Evolutionary conservation across 139 green algal species (phyloP).

Genomic region (Asterochloris sp.): DNA sequence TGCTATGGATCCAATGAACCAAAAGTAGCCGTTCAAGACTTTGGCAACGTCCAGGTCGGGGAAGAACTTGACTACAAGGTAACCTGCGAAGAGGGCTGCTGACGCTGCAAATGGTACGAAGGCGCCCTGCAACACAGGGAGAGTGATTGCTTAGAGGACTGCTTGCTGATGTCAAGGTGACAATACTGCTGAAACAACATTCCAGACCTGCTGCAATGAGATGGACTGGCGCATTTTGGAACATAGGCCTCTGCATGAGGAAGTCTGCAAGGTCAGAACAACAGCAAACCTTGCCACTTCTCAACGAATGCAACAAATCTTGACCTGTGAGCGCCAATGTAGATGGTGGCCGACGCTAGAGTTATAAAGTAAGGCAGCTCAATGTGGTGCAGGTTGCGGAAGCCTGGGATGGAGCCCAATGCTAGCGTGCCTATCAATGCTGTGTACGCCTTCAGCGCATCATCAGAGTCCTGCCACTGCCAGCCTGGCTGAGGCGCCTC

Average conservation of each 20-base stretch:
- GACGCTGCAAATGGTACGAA: conserved; percentile 66
- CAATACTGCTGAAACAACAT: not conserved
- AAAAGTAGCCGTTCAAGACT: conserved; percentile 80
- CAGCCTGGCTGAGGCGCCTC: not conserved
- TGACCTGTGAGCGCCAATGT: conserved; percentile 73
- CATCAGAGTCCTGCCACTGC: conserved; percentile 11
- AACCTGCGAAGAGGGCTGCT: conserved; percentile 63
- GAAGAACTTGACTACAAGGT: conserved; percentile 76
- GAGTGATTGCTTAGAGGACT: not conserved
- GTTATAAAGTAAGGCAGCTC: conserved; percentile 73
- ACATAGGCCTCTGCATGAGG: conserved; percentile 38
- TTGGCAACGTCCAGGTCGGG: conserved; percentile 63
- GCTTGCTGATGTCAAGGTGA: not conserved
- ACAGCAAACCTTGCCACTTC: not conserved
- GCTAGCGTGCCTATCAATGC: conserved; percentile 41
- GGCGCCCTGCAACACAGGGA: conserved; percentile 38
- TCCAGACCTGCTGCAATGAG: conserved; percentile 52
- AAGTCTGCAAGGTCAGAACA: not conserved
- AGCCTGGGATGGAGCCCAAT: conserved; percentile 26
- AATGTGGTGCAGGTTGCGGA: conserved; percentile 12
- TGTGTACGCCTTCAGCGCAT: conserved; percentile 38
- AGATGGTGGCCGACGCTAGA: conserved; percentile 73
- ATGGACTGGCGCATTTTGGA: conserved; percentile 60
- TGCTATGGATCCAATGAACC: conserved; percentile 68
- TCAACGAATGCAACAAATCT: too few species aligned